Conservation (phyloP, 192 early-diverging fungal genomes). For the Podila minutissima region DNA sequence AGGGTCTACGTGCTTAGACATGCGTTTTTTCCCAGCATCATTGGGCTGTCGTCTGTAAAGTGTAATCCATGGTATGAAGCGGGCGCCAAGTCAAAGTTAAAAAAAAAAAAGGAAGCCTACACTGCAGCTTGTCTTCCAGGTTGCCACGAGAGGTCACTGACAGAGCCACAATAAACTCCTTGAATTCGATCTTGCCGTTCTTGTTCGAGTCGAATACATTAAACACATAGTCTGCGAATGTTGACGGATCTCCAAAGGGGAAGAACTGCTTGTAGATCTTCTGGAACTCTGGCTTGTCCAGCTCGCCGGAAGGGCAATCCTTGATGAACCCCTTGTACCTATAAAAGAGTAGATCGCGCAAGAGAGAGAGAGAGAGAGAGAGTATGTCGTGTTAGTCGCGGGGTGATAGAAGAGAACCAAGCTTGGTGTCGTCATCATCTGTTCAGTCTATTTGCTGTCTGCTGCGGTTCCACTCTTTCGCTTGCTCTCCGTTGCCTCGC, state of each 20-base stretch:
- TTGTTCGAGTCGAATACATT: constrained; percentile 92
- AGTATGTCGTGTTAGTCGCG: not conserved
- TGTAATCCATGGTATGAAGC: not conserved
- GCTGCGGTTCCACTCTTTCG: too few relatives aligned
- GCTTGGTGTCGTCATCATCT: too few relatives aligned
- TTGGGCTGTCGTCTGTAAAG: not conserved
- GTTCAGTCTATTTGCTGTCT: too few relatives aligned
- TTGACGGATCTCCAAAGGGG: constrained; percentile 93
- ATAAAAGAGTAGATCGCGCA: not conserved
- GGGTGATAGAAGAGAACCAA: not conserved
- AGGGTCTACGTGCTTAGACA: too few relatives aligned
- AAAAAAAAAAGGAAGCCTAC: constrained; percentile 54
- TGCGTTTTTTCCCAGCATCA: too few relatives aligned
- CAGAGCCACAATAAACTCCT: constrained; percentile 90
- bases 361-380: not conserved
- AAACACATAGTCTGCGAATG: constrained; percentile 92
- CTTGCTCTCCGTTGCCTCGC: too few relatives aligned
- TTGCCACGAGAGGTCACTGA: constrained; percentile 85
- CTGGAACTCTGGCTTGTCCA: constrained; percentile 88
- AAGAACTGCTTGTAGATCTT: constrained; percentile 97
- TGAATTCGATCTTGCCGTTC: constrained; percentile 91
- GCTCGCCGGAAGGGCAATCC: constrained; percentile 88
- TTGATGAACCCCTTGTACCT: constrained; percentile 96
- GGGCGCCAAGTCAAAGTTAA: not conserved
- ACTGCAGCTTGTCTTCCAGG: constrained; percentile 87